Evolutionary conservation across 225 moss, liverwort and hornwort species (phyloP).

Genomic region (Thuidium tamariscinum): DNA sequence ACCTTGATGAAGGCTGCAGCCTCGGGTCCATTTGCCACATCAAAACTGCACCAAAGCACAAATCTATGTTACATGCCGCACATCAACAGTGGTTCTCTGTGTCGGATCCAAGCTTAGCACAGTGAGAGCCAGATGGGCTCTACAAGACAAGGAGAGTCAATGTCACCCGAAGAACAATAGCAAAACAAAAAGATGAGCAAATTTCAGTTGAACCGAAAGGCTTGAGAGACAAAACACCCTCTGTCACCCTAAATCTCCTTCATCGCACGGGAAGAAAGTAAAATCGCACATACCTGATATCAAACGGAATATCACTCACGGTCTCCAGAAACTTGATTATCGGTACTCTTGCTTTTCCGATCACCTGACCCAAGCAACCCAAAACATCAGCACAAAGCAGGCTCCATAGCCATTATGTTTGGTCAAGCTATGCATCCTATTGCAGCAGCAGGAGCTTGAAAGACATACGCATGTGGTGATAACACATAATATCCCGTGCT

Average conservation of each 20-base stretch:
- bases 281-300: conserved; percentile 55
- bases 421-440: background rate
- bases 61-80: background rate
- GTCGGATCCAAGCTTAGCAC: background rate
- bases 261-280: background rate
- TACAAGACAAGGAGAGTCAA: background rate
- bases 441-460: background rate
- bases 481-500: background rate
- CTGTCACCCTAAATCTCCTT: background rate
- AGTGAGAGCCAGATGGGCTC: background rate
- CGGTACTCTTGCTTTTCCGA: conserved; percentile 88
- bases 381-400: background rate
- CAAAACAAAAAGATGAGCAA: background rate
- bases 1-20: conserved; percentile 94
- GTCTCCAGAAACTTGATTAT: conserved; percentile 93
- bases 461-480: background rate
- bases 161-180: background rate
- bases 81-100: background rate
- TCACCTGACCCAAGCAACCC: conserved; percentile 41
- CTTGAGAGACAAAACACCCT: background rate
- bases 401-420: background rate
- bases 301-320: conserved; percentile 71
- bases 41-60: conserved; percentile 57
- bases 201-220: background rate
- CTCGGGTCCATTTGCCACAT: conserved; percentile 94